phyloP scores from a whole-genome alignment of 257 asterid species.

The Petunia secreta region DNA sequence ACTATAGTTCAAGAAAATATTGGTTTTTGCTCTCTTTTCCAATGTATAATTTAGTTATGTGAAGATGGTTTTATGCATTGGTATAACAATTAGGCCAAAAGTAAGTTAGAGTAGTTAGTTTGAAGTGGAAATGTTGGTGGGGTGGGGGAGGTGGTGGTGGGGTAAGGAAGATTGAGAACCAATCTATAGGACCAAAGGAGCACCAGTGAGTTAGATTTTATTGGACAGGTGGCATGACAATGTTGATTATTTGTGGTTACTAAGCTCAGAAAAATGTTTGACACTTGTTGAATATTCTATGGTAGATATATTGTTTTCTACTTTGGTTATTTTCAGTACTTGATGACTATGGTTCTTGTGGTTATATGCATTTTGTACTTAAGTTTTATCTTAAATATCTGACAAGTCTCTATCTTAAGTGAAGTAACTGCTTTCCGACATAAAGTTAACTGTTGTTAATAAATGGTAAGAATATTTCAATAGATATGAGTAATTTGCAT shows the following conservation, averaged over 20 bases:
- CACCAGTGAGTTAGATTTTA: conserved; percentile 46
- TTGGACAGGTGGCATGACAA: conserved; percentile 46
- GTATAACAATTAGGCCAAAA: neutral
- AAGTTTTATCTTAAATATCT: neutral
- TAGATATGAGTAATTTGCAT: no score
- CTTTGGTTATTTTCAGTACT: neutral
- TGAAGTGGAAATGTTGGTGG: neutral
- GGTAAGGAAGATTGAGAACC: conserved; percentile 47
- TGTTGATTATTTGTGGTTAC: conserved; percentile 27
- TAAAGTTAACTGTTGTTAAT: no score
- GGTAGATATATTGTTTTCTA: conserved; percentile 10
- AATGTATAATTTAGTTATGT: neutral
- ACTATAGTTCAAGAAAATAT: conserved; percentile 20
- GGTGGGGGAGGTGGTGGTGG: conserved; percentile 43
- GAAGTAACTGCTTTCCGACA: neutral
- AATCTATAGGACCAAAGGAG: conserved; percentile 50
- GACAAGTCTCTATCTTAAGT: neutral
- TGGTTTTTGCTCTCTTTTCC: neutral
- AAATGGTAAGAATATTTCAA: no score
- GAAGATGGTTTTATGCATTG: neutral
- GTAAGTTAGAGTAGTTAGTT: no score
- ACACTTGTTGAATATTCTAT: neutral
- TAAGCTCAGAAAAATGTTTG: conserved; percentile 33
- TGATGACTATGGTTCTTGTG: neutral
- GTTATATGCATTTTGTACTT: neutral